Evolutionary conservation across 208 protist species (phyloP), one percentile per base, ranked within the genome.

Genomic region (Leishmania lainsoni): DNA sequence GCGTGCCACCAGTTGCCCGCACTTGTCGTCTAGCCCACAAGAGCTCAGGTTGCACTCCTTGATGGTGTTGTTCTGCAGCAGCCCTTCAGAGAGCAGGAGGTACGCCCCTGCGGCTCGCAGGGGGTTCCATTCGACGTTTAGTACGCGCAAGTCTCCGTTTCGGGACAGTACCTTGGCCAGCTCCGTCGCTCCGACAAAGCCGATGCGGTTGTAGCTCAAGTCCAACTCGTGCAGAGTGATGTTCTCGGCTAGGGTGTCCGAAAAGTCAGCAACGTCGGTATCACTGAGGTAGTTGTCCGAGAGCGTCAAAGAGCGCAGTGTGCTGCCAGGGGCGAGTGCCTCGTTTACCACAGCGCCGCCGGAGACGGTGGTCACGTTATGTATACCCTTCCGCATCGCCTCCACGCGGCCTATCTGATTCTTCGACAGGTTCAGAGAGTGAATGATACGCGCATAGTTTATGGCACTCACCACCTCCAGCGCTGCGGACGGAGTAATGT

Each of bases 61-160:
- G 76, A 98, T 91, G 14, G 95, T 98, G 85, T 97, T 97, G 84
- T 97, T 98, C 45, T 89, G 72, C 51, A 96, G 81, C 48, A 98
- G 81, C 58, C 95, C 94, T 45, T 98, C 91, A 22, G 77, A 85
- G 63, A 98, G 80, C 63, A 98, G 78, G 16, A 88, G 70, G 26
- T 90, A 68, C 66, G 86, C 87, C 32, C 91, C 94, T 22, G 87
- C 86, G 14, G 86, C 85, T 39, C 92, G 86, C 78, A 98, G 91
- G n/a, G 86, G 70, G 80, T 98, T 98, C 91, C 93, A 96, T 83
- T 98, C 92, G n/a, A 97, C 49, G 81, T 97, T 97, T 49, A 98
- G 81, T 80, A 92, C 85, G 29, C 91, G 92, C n/a, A 98, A 76
- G 76, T 97, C 94, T 58, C 85, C 85, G 82, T 97, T 97, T 49